These are phyloP conservation scores for Coniella lustricola DNA, from an alignment of 2,329 filamentous ascomycete genomes.

Conservation along the genomic window DNA sequence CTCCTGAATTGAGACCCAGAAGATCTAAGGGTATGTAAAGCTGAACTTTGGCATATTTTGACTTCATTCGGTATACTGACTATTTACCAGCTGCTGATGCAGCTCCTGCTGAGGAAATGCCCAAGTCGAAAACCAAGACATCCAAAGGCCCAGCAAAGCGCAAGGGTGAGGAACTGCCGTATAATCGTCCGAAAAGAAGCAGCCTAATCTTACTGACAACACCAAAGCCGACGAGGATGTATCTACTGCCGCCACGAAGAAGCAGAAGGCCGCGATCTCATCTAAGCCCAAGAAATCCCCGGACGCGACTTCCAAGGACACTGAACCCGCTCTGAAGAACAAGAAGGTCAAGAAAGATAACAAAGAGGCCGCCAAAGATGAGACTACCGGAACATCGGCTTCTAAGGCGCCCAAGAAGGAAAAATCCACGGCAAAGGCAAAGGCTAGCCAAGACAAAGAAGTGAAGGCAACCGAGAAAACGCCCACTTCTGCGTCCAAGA, in stretches of 20 bases:
- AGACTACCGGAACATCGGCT: slow-evolving; percentile 1
- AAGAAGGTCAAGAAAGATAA: slow-evolving; percentile 11
- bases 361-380: background rate
- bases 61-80: no score
- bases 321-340: background rate
- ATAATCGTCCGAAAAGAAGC: no score
- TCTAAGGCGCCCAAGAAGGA: slow-evolving; percentile 7
- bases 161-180: slow-evolving; percentile 8
- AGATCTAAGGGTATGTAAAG: slow-evolving; percentile 12
- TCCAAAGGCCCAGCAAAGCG: slow-evolving; percentile 12
- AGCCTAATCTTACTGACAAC: background rate
- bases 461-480: background rate
- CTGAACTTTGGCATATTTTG: no score
- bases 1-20: slow-evolving; percentile 15
- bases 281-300: slow-evolving; percentile 2
- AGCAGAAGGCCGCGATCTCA: slow-evolving; percentile 12
- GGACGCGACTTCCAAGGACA: slow-evolving; percentile 1
- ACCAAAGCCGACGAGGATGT: slow-evolving; percentile 12
- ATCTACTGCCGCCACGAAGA: slow-evolving; percentile 12
- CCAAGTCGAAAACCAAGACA: slow-evolving; percentile 14
- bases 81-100: background rate
- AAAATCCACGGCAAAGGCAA: slow-evolving; percentile 4
- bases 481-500: slow-evolving; percentile 5
- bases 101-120: slow-evolving; percentile 8
- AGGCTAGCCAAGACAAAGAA: background rate